Evolutionary conservation across 495 filamentous ascomycete species (phyloP).

Genomic region (Neurospora sublineolata): DNA sequence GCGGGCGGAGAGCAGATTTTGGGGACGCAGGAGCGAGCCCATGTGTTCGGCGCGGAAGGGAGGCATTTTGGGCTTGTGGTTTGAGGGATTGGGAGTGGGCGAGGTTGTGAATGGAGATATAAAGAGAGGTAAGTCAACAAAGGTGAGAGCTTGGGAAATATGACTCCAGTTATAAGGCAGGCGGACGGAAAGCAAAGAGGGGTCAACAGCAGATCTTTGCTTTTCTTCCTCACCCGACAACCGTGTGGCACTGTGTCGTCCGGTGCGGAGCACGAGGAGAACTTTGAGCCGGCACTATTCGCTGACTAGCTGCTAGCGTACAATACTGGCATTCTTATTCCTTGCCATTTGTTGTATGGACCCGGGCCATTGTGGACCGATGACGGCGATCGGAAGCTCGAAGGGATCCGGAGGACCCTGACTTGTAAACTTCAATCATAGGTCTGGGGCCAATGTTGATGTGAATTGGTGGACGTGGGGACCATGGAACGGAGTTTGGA

Average conservation of each 20-base stretch:
- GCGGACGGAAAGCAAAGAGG: not conserved
- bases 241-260: not conserved
- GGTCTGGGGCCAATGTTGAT: not conserved
- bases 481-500: not conserved
- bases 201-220: not conserved
- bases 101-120: not conserved
- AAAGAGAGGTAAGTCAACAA: not conserved
- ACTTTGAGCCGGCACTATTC: no score
- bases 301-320: not conserved
- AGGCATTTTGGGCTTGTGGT: slow-evolving; percentile 35
- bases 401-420: not conserved
- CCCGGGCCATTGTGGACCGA: not conserved
- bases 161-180: not conserved
- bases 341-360: not conserved
- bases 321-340: not conserved
- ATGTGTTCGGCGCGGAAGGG: slow-evolving; percentile 80
- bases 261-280: no score
- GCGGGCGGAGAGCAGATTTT: slow-evolving; percentile 53
- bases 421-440: not conserved
- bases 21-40: slow-evolving; percentile 67
- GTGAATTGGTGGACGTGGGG: not conserved
- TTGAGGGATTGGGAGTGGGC: not conserved
- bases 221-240: not conserved
- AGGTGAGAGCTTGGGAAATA: not conserved
- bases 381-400: not conserved